Evolutionary conservation across 805 yeast species (phyloP).

Genomic region (Cyberlindnera subsufficiens): DNA sequence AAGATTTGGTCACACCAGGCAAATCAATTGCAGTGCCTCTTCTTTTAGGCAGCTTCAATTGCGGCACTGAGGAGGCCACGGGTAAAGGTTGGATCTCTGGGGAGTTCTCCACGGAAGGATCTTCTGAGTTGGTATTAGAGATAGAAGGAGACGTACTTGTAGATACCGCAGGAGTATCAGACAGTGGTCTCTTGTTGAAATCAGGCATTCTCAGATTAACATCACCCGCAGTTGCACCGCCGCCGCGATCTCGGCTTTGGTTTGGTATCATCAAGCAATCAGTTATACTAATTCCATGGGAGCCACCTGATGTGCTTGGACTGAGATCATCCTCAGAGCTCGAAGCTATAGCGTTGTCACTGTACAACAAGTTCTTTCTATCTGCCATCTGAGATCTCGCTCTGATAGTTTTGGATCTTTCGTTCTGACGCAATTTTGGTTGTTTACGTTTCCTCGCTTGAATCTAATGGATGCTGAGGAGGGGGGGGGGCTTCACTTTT

Average conservation of each 20-base stretch:
- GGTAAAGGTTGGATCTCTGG: conserved; percentile 15
- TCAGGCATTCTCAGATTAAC: conserved; percentile 26
- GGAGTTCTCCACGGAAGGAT: conserved; percentile 25
- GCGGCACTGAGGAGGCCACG: conserved; percentile 8
- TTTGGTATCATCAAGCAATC: conserved; percentile 1
- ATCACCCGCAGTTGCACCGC: not conserved
- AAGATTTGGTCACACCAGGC: conserved; percentile 84
- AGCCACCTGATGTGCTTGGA: conserved; percentile 10
- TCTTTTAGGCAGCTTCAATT: conserved; percentile 32
- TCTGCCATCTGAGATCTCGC: no score
- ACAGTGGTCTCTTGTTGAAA: conserved; percentile 66
- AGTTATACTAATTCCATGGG: not conserved
- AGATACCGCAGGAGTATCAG: conserved; percentile 68
- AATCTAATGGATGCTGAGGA: no score
- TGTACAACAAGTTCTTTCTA: conserved; percentile 3
- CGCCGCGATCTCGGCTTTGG: not conserved
- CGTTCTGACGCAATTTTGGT: no score
- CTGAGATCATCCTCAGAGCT: conserved; percentile 20
- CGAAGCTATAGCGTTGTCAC: conserved; percentile 19
- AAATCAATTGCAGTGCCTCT: conserved; percentile 83
- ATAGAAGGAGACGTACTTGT: conserved; percentile 47
- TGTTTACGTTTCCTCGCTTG: no score
- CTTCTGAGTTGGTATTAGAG: conserved; percentile 23
- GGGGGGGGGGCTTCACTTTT: no score
- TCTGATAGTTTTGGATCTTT: no score